Conservation (phyloP, 768 basidiomycete species). For the Boletus coccyginus region DNA sequence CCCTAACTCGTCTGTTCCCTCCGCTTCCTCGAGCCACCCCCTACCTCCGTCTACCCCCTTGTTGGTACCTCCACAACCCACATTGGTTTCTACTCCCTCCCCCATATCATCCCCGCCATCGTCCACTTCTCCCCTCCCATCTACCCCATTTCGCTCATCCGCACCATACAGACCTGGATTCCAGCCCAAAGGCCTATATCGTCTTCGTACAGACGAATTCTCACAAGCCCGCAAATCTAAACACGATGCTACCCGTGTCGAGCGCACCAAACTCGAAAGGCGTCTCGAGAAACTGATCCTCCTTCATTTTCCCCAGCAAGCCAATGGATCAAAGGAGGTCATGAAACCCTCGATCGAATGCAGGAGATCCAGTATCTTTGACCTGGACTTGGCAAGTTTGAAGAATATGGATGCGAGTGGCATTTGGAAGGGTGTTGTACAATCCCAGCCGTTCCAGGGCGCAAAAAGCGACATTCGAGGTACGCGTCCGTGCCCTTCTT, state of each 20-base stretch:
- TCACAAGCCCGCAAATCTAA: constrained; percentile 36
- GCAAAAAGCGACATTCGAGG: constrained; percentile 69
- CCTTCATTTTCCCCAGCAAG: constrained; percentile 56
- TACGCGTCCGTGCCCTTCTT: constrained; percentile 30
- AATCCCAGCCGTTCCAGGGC: constrained; percentile 39
- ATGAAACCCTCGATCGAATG: constrained; percentile 17
- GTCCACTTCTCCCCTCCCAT: constrained; percentile 23
- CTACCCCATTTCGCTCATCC: constrained; percentile 21
- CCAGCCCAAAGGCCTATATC: constrained; percentile 85
- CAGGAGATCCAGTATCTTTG: constrained; percentile 70
- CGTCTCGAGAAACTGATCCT: constrained; percentile 84
- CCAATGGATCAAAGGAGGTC: constrained; percentile 11
- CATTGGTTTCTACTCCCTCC: constrained; percentile 9
- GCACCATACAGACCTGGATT: constrained; percentile 89
- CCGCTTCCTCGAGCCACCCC: constrained; percentile 3
- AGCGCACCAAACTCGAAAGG: constrained; percentile 80
- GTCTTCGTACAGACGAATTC: constrained; percentile 83
- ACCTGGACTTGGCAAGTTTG: constrained; percentile 57
- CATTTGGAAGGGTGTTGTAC: constrained; percentile 64
- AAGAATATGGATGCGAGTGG: constrained; percentile 64
- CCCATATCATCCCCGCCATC: constrained; percentile 23
- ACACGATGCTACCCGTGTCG: constrained; percentile 56
- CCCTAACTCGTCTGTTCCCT: neutral
- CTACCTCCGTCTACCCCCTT: constrained; percentile 6
- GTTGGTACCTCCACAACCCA: constrained; percentile 10